Conservation (phyloP, 108 stramenopile species). For the Cyclotella distinguenda region DNA sequence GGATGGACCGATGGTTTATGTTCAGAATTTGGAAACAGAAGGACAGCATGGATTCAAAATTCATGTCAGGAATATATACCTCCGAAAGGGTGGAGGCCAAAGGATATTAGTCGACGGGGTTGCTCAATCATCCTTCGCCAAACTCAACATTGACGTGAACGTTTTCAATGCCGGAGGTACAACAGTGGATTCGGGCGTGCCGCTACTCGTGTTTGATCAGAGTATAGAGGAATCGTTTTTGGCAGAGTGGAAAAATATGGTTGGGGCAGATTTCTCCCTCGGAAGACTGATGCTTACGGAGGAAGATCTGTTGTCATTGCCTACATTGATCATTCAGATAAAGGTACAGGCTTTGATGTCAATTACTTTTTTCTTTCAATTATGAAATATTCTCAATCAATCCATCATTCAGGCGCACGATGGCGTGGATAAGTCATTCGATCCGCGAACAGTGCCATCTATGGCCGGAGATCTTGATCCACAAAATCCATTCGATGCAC, state of each 20-base stretch:
- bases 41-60: constrained; percentile 44
- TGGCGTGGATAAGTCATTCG: constrained; percentile 47
- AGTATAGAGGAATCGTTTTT: constrained; percentile 39
- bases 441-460: constrained; percentile 45
- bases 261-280: constrained; percentile 31
- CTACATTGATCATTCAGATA: constrained; percentile 83
- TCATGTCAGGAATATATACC: constrained; percentile 36
- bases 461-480: constrained; percentile 70
- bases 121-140: constrained; percentile 19
- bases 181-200: constrained; percentile 48
- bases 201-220: constrained; percentile 41
- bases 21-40: constrained; percentile 32
- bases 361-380: background rate
- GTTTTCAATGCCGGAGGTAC: constrained; percentile 39
- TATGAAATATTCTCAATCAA: background rate
- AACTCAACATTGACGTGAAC: constrained; percentile 36
- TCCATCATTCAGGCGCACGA: constrained; percentile 26
- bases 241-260: constrained; percentile 43
- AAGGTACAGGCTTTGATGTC: constrained; percentile 7
- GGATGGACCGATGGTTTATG: constrained; percentile 47
- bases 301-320: constrained; percentile 56
- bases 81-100: constrained; percentile 45
- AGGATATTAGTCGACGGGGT: constrained; percentile 21
- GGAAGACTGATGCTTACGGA: constrained; percentile 49
- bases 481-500: constrained; percentile 58